Base-by-base conservation (phyloP, 2,329 filamentous ascomycete species). In the Stemphylium beticola region DNA sequence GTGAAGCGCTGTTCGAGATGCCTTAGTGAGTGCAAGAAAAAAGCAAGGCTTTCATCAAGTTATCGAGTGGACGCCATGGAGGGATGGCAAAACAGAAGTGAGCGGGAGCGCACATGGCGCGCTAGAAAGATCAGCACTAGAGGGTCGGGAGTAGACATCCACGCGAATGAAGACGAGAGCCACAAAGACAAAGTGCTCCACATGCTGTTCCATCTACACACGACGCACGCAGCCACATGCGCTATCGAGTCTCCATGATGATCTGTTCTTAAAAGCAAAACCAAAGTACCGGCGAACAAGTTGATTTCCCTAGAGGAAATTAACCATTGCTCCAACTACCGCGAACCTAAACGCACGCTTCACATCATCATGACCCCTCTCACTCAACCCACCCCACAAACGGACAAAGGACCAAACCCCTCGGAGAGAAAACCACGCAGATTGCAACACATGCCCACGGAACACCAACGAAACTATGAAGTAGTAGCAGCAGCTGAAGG, bases 91-190 rank as follows among this genome's bases (percentile, higher is more conserved):
- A 34, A 53, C 49, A 48, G 42, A 45, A 22, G 24, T 20, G 39
- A 44, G 50, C 51, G 51, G 51, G 46, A 54, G 24, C 51, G 51
- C 51, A 50, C 46, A 50, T 54, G 51, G 51, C 46, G 41, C 51
- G 39, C 51, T 50, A 49, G 45, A 41, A 49, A 9, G 46, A 54
- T 54, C 51, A 54, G 34, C 45, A 39, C 45, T 32, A 50, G 24
- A 50, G 40, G 32, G 24, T 11, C 46, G 39, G 39, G 39, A 38
- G 46, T 17, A 44, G 33, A 49, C 39, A 37, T 33, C 45, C 39
- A 50, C 50, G 51, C 51, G 46, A 54, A 54, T 54, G 26, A 50
- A 44, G 40, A 15, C 17, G 33, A 10, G 34, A 50, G 51, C 36
- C 26, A 26, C 33, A 33, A 7, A 26, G 18, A 29, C 15, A 45